These are phyloP conservation scores for Rhizopus microsporus DNA, from an alignment of 371 early-diverging fungal species.

Conservation along the genomic window DNA sequence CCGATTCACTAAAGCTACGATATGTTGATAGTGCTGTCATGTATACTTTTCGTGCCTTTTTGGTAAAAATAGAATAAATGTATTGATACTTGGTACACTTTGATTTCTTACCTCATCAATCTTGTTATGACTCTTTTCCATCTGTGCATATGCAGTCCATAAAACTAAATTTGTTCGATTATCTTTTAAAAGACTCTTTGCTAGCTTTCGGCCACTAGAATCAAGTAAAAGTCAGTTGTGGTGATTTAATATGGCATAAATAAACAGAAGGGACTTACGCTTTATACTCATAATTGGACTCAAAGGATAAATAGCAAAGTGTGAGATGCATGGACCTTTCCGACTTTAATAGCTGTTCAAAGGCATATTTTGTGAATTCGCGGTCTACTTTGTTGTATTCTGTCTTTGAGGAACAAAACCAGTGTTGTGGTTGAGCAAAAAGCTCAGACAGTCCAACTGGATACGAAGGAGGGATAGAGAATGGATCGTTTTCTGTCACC, in stretches of 20 bases:
- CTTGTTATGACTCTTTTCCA: slow-evolving; percentile 50
- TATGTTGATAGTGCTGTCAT: slow-evolving; percentile 57
- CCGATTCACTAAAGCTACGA: slow-evolving; percentile 41
- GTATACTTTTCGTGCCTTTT: slow-evolving; percentile 70
- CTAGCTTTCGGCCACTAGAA: slow-evolving; percentile 56
- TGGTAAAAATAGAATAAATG: not conserved
- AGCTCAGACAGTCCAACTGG: slow-evolving; percentile 49
- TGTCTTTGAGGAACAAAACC: slow-evolving; percentile 39
- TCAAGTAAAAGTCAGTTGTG: not conserved
- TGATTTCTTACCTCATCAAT: slow-evolving; percentile 28
- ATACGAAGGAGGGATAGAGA: slow-evolving; percentile 49
- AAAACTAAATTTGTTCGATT: slow-evolving; percentile 59
- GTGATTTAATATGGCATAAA: not conserved
- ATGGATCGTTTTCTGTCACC: slow-evolving; percentile 22
- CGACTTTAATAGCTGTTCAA: slow-evolving; percentile 40
- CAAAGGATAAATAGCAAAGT: slow-evolving; percentile 51
- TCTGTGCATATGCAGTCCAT: slow-evolving; percentile 71
- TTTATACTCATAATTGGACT: slow-evolving; percentile 41
- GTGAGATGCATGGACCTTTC: slow-evolving; percentile 35
- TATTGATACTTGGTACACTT: not conserved
- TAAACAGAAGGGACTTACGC: slow-evolving; percentile 20
- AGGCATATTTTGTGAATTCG: slow-evolving; percentile 53
- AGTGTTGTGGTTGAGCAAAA: slow-evolving; percentile 37
- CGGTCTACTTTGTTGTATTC: slow-evolving; percentile 30
- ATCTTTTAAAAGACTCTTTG: slow-evolving; percentile 58